Evolutionary conservation across 1,284 basidiomycete genomes (phyloP).

Genomic region (Rhizoctonia solani): DNA sequence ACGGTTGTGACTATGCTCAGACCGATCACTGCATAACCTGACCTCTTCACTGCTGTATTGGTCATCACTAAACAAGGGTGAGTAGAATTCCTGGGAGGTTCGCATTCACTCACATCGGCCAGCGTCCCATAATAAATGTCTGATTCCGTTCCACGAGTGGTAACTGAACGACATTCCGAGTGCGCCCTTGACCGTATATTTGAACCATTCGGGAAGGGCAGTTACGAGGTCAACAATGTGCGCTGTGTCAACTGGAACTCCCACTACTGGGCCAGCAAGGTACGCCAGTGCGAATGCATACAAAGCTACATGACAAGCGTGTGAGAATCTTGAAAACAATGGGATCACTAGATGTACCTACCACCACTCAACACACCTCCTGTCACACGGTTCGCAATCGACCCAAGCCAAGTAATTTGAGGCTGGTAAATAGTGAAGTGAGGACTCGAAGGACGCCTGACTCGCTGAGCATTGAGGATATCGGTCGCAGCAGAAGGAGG

Average conservation of each 20-base stretch:
- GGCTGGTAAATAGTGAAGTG: slow-evolving; percentile 98
- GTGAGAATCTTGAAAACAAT: not conserved
- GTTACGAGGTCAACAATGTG: slow-evolving; percentile 75
- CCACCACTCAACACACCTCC: slow-evolving; percentile 78
- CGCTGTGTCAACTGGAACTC: slow-evolving; percentile 69
- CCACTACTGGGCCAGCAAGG: slow-evolving; percentile 75
- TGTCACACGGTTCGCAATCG: slow-evolving; percentile 84
- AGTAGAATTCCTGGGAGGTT: slow-evolving; percentile 26
- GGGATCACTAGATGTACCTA: slow-evolving; percentile 52
- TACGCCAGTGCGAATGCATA: slow-evolving; percentile 91
- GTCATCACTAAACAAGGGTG: slow-evolving; percentile 62
- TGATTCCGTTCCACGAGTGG: slow-evolving; percentile 89
- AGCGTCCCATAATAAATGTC: slow-evolving; percentile 91
- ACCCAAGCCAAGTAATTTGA: slow-evolving; percentile 86
- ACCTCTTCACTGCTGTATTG: slow-evolving; percentile 75
- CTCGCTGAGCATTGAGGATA: slow-evolving; percentile 86
- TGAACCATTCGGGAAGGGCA: slow-evolving; percentile 70
- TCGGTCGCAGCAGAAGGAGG: slow-evolving; percentile 61
- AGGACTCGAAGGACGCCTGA: slow-evolving; percentile 83
- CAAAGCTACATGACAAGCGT: slow-evolving; percentile 58
- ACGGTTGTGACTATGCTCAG: slow-evolving; percentile 76
- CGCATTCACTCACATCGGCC: slow-evolving; percentile 73
- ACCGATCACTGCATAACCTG: slow-evolving; percentile 84
- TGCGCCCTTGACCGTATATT: slow-evolving; percentile 73
- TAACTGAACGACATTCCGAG: slow-evolving; percentile 86